A percentile compares a stretch with the other conserved stretches of the same genome.
These are phyloP conservation scores for Hymenoscyphus fraxineus DNA, from an alignment of 2,329 filamentous ascomycete species.

Conservation along the genomic window DNA sequence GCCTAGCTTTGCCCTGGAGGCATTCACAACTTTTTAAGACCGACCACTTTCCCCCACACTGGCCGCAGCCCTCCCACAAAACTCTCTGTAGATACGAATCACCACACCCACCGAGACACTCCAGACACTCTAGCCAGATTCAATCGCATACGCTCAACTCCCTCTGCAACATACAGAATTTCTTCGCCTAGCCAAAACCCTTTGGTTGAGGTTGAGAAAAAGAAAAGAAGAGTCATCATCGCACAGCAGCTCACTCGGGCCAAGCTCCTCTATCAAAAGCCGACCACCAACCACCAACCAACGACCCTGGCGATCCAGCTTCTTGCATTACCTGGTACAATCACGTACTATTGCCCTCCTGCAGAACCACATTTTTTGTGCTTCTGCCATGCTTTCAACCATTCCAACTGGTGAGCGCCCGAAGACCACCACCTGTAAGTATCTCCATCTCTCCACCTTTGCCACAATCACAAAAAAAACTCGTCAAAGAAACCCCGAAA, in stretches of 20 bases:
- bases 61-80: neutral
- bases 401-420: neutral
- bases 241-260: neutral
- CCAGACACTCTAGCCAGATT: neutral
- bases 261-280: neutral
- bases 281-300: neutral
- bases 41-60: neutral
- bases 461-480: neutral
- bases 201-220: conserved; percentile 1
- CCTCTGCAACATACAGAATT: neutral
- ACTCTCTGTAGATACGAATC: neutral
- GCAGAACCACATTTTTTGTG: neutral
- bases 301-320: neutral
- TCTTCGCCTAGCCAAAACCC: neutral
- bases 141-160: neutral
- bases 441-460: neutral
- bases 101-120: neutral
- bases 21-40: neutral
- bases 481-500: neutral
- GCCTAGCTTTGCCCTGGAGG: neutral
- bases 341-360: neutral
- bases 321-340: neutral
- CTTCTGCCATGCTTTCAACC: neutral
- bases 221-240: neutral
- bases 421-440: neutral